A percentile compares a stretch with the other conserved stretches of the same genome.
Conservation (phyloP, 768 basidiomycete genomes). For the Phylloporus rhodoxanthus region DNA sequence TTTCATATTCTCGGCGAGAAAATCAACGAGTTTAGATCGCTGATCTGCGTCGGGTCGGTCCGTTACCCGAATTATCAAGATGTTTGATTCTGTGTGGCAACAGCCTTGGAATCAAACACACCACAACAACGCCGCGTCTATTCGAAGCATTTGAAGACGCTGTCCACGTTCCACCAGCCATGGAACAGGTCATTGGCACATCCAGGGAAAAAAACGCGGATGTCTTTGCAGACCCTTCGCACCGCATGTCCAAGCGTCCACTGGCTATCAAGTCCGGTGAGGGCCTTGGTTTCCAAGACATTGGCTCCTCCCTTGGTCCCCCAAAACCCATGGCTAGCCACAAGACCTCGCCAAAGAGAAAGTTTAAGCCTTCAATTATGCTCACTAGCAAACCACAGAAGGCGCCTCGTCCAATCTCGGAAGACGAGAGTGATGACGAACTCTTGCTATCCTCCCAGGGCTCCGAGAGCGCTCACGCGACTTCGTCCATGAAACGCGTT, state of each 20-base stretch:
- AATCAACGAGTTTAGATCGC: too few species aligned
- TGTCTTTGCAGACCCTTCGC: slow-evolving; percentile 11
- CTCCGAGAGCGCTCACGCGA: slow-evolving; percentile 11
- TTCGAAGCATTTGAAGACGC: slow-evolving; percentile 1
- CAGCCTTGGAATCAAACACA: slow-evolving; percentile 23
- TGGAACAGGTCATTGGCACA: slow-evolving; percentile 17
- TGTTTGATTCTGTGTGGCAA: slow-evolving; percentile 10
- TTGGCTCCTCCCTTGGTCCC: slow-evolving; percentile 18
- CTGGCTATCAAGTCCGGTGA: slow-evolving; percentile 19
- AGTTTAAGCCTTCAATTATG: slow-evolving; percentile 1
- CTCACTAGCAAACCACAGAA: background rate
- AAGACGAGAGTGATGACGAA: slow-evolving; percentile 27
- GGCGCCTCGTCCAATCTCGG: background rate
- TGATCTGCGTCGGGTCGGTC: too few species aligned
- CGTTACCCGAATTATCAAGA: too few species aligned
- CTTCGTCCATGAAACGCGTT: slow-evolving; percentile 8
- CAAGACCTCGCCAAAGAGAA: slow-evolving; percentile 7
- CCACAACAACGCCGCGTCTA: slow-evolving; percentile 26
- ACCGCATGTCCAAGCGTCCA: slow-evolving; percentile 25
- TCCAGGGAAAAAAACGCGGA: background rate
- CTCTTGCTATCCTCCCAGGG: slow-evolving; percentile 24
- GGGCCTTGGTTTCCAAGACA: slow-evolving; percentile 22
- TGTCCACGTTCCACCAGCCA: slow-evolving; percentile 4
- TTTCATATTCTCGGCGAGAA: too few species aligned
- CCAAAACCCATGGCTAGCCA: slow-evolving; percentile 1